Conservation (phyloP, 768 basidiomycete species). For the Ephemerocybe angulata region DNA sequence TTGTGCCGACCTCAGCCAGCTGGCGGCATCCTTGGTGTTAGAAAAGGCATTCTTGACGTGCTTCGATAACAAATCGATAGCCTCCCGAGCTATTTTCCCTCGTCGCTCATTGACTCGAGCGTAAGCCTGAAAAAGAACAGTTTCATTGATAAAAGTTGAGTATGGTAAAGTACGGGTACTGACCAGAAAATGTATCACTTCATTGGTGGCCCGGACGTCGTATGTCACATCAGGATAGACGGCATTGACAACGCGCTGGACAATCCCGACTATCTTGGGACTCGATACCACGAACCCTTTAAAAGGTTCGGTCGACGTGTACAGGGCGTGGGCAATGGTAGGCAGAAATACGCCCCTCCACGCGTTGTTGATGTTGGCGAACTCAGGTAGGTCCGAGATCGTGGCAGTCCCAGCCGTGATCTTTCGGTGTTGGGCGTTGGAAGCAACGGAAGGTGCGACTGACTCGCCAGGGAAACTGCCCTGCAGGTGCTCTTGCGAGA, state of each 20-base stretch:
- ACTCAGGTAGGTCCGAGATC: neutral
- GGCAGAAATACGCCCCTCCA: neutral
- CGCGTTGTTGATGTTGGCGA: neutral
- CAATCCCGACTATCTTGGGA: neutral
- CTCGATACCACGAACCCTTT: neutral
- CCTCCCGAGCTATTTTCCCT: neutral
- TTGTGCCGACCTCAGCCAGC: neutral
- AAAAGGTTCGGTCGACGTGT: neutral
- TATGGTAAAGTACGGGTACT: neutral
- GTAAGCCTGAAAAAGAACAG: neutral
- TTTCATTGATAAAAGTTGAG: neutral
- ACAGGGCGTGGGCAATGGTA: neutral
- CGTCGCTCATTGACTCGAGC: neutral
- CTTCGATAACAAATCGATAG: neutral
- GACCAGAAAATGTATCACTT: neutral
- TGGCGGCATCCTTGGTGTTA: neutral
- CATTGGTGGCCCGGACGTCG: neutral
- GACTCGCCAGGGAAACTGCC: no score
- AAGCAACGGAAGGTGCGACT: neutral
- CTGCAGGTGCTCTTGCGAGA: no score
- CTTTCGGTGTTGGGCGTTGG: neutral
- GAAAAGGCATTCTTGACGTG: neutral
- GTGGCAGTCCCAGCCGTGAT: neutral
- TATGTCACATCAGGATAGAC: neutral
- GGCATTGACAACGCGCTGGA: neutral